phyloP scores from a whole-genome alignment of 768 basidiomycete genomes.

The Boletus speciosus region DNA sequence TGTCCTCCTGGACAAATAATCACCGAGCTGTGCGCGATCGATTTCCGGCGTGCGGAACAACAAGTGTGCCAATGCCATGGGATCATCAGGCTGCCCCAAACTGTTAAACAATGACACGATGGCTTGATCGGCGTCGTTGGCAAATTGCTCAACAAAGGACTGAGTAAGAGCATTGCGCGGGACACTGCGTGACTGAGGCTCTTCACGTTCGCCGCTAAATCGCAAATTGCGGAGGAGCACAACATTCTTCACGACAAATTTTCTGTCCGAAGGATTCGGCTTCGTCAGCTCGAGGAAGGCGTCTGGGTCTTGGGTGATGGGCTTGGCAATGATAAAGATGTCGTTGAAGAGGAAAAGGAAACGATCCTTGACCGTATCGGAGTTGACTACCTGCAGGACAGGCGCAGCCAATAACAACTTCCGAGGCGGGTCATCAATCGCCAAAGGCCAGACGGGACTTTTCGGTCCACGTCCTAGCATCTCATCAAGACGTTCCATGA shows the following conservation, averaged over 20 bases:
- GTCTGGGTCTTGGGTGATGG: slow-evolving; percentile 69
- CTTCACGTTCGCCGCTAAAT: slow-evolving; percentile 67
- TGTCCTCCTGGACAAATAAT: slow-evolving; percentile 72
- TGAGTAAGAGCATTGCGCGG: slow-evolving; percentile 62
- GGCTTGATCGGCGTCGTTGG: slow-evolving; percentile 76
- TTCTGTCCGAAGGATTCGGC: slow-evolving; percentile 59
- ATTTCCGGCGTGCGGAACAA: slow-evolving; percentile 82
- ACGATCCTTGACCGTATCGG: slow-evolving; percentile 92
- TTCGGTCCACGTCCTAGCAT: slow-evolving; percentile 60
- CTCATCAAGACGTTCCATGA: slow-evolving; percentile 71
- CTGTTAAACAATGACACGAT: slow-evolving; percentile 67
- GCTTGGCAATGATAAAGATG: slow-evolving; percentile 90
- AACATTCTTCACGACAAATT: slow-evolving; percentile 87
- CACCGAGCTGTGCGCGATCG: slow-evolving; percentile 78
- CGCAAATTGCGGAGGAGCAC: slow-evolving; percentile 71
- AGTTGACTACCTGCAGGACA: slow-evolving; percentile 90
- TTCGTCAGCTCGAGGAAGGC: slow-evolving; percentile 54
- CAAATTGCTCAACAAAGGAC: slow-evolving; percentile 76
- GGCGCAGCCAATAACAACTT: slow-evolving; percentile 81
- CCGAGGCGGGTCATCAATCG: slow-evolving; percentile 82
- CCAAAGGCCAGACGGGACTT: slow-evolving; percentile 56
- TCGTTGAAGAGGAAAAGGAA: slow-evolving; percentile 98
- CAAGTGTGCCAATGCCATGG: slow-evolving; percentile 69
- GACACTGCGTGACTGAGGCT: slow-evolving; percentile 46
- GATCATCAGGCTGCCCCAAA: slow-evolving; percentile 58